These are phyloP conservation scores for Candida anglica DNA, from an alignment of 805 yeast species.

Conservation along the genomic window DNA sequence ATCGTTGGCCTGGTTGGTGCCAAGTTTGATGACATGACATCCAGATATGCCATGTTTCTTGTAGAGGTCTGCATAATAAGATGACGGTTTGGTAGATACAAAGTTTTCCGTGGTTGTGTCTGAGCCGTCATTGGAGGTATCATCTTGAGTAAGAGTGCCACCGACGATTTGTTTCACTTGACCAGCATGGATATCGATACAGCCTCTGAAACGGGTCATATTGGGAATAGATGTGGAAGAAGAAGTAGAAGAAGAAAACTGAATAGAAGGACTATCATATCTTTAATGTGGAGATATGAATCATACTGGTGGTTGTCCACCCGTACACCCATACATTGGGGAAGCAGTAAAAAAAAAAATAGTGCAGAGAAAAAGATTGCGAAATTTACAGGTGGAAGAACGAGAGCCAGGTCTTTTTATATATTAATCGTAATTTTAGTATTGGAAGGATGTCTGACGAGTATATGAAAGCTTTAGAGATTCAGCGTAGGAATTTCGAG, in stretches of 20 bases:
- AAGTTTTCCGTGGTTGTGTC: slow-evolving; percentile 51
- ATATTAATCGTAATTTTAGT: too few relatives aligned
- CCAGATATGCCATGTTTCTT: slow-evolving; percentile 55
- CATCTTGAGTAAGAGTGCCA: slow-evolving; percentile 68
- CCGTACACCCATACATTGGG: too few relatives aligned
- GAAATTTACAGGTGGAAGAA: too few relatives aligned
- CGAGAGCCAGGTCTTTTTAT: too few relatives aligned
- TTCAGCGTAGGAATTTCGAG: slow-evolving; percentile 57
- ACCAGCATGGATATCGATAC: slow-evolving; percentile 93
- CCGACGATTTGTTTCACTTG: slow-evolving; percentile 97
- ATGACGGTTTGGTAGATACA: slow-evolving; percentile 69
- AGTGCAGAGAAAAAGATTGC: too few relatives aligned
- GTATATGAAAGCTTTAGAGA: slow-evolving; percentile 38
- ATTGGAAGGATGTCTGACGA: slow-evolving; percentile 18
- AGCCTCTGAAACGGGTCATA: slow-evolving; percentile 89
- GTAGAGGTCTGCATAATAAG: slow-evolving; percentile 73
- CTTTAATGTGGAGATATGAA: too few relatives aligned
- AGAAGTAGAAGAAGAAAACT: too few relatives aligned
- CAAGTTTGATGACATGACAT: slow-evolving; percentile 91
- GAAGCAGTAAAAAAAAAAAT: too few relatives aligned
- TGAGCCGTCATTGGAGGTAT: slow-evolving; percentile 25
- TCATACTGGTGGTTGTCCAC: too few relatives aligned
- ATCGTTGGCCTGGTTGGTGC: slow-evolving; percentile 72
- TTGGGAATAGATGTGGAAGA: background rate
- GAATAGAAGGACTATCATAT: too few relatives aligned